Base-by-base conservation (phyloP, 2,329 filamentous ascomycete species). In the Xylaria polymorpha region DNA sequence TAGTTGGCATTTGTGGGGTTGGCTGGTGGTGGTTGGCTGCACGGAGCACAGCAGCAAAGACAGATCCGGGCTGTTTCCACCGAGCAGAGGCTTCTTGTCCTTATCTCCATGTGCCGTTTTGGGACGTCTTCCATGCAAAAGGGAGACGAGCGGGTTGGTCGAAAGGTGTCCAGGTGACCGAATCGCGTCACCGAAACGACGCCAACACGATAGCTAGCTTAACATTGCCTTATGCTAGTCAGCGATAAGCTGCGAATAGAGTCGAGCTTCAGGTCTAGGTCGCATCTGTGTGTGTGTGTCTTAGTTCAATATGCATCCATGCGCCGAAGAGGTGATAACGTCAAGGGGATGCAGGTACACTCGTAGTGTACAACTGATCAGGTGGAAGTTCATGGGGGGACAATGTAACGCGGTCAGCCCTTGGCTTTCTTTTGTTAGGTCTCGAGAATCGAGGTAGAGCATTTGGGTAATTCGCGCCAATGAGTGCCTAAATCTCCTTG, bases 1-100 rank as follows among this genome's bases (percentile, higher is more conserved):
- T 39, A 37, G 29, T 62, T 61, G 53, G 65, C 22, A 46, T 65
- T 68, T 65, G 68, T 56, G 68, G 65, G 68, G 67, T 69, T 64
- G 55, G 10, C 10, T 58, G 18, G 50, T 14, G 15, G 10, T 46
- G 39, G 14, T 44, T 48, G 20, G 10, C 37, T 48, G 29, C 18
- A 39, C 25, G 43, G 57, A 43, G 50, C 59, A 22, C 39, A 64
- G 32, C n/a, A 39, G 37, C 25, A 43, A 18, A 25, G 58, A 55
- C 51, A 58, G 41, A 48, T 62, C 58, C 43, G 25, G 50, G 4
- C 35, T 44, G 35, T 37, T n/a, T 32, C 25, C 35, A 14, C 32
- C 55, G 41, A 50, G 12, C 39, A 12, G n/a, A 46, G 43, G 43
- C 15, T 50, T 15, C 15, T 43, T 29, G 48, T 37, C 37, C 66